Evolutionary conservation across 148 eudicot genomes (phyloP).

Genomic region (Rhododendron vialii): DNA sequence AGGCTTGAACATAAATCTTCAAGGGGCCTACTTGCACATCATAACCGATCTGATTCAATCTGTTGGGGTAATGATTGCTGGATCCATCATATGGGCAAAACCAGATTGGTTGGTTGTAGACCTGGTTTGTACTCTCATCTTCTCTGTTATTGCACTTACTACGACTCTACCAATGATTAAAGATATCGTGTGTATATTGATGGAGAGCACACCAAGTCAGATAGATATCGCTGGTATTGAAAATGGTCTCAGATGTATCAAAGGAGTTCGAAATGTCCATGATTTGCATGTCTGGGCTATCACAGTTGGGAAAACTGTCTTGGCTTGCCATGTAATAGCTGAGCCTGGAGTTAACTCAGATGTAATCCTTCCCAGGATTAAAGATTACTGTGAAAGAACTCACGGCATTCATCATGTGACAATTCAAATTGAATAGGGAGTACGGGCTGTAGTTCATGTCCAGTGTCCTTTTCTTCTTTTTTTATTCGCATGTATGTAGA

Average conservation of each 20-base stretch:
- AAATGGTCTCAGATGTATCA: constrained; percentile 31
- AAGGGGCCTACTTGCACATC: constrained; percentile 68
- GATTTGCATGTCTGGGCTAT: constrained; percentile 72
- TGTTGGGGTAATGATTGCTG: constrained; percentile 58
- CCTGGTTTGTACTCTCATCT: constrained; percentile 54
- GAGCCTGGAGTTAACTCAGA: constrained; percentile 32
- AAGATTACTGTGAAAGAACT: constrained; percentile 32
- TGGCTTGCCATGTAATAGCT: constrained; percentile 54
- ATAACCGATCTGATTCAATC: constrained; percentile 54
- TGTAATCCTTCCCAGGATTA: constrained; percentile 28
- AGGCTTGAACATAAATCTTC: constrained; percentile 43
- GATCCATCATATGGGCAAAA: constrained; percentile 44
- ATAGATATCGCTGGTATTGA: constrained; percentile 41
- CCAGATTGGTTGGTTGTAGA: constrained; percentile 57
- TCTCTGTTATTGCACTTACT: constrained; percentile 37
- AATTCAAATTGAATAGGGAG: constrained; percentile 42
- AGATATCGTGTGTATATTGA: constrained; percentile 34
- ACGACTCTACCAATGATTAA: constrained; percentile 49
- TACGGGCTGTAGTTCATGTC: background rate
- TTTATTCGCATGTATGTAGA: background rate
- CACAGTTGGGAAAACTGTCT: constrained; percentile 43
- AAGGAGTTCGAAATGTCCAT: constrained; percentile 56
- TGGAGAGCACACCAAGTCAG: constrained; percentile 64
- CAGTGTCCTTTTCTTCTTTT: background rate
- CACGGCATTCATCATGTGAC: constrained; percentile 54